Conservation (phyloP, 192 early-diverging fungal species). For the Jimgerdemannia flammicorona region DNA sequence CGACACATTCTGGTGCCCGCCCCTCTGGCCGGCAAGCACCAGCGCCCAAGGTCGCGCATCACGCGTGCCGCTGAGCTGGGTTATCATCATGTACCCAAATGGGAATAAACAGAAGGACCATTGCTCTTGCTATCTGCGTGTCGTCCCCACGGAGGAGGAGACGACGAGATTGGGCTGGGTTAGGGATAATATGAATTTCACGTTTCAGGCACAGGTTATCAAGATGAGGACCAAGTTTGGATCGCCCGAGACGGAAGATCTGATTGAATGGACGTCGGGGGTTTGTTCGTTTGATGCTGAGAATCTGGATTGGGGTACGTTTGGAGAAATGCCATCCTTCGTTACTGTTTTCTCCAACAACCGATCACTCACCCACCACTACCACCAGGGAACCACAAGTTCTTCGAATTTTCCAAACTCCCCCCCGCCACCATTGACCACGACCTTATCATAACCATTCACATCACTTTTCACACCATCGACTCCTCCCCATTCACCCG, state of each 20-base stretch:
- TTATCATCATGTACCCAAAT: neutral
- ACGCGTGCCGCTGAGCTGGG: neutral
- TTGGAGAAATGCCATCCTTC: neutral
- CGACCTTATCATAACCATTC: neutral
- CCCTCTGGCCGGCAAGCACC: neutral
- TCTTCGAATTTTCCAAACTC: neutral
- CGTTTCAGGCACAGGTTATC: neutral
- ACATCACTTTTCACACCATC: neutral
- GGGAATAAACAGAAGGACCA: neutral
- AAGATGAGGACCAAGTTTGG: neutral
- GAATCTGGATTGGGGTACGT: neutral
- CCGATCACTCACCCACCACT: neutral
- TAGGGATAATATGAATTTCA: neutral
- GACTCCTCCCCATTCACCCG: neutral
- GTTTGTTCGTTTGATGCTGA: neutral
- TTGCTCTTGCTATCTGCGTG: neutral
- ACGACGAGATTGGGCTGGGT: neutral
- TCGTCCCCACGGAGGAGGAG: neutral
- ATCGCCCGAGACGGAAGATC: neutral
- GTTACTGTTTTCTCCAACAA: neutral
- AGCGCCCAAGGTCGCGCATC: neutral
- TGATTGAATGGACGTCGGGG: neutral
- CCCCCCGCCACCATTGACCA: neutral
- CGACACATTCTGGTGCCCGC: neutral
- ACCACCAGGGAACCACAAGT: neutral